phyloP scores from a whole-genome alignment of 2,329 filamentous ascomycete species.

The Aspergillus candidus region DNA sequence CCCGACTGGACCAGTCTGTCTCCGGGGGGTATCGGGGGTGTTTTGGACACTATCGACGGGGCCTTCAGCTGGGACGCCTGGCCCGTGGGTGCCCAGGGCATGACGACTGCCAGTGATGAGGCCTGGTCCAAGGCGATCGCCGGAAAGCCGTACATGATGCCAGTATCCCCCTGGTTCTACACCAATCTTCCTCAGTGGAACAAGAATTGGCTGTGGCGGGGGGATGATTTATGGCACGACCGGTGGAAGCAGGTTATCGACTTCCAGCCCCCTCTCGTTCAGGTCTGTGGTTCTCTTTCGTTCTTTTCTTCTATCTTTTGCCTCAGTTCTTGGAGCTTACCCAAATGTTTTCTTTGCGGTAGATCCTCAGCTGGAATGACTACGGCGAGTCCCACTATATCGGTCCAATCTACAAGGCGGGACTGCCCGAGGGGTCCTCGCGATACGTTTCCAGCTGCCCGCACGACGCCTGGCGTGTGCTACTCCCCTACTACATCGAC shows the following conservation, averaged over 20 bases:
- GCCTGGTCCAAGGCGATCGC: constrained; percentile 33
- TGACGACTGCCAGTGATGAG: constrained; percentile 33
- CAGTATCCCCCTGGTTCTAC: constrained; percentile 52
- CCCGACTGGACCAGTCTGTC: constrained; percentile 36
- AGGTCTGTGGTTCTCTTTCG: constrained; percentile 21
- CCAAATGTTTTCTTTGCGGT: background rate
- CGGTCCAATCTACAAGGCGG: constrained; percentile 43
- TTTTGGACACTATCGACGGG: constrained; percentile 25
- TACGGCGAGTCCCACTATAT: constrained; percentile 57
- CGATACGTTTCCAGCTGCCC: constrained; percentile 20
- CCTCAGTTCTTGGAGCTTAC: too few species aligned
- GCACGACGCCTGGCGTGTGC: constrained; percentile 23
- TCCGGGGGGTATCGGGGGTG: too few species aligned
- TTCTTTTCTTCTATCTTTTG: background rate
- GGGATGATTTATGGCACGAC: constrained; percentile 54
- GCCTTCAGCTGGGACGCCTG: constrained; percentile 42
- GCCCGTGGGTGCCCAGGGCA: constrained; percentile 33
- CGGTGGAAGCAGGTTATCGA: constrained; percentile 52
- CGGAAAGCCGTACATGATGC: constrained; percentile 46
- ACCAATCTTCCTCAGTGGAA: constrained; percentile 51
- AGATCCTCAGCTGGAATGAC: constrained; percentile 57
- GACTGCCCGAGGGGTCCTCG: constrained; percentile 45
- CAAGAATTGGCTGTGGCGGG: constrained; percentile 60
- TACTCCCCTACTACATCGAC: constrained; percentile 32
- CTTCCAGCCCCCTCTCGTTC: constrained; percentile 46